Evolutionary conservation across 2,329 filamentous ascomycete genomes (phyloP), one percentile per base, ranked within the genome.

Genomic region (Colletotrichum sp.): DNA sequence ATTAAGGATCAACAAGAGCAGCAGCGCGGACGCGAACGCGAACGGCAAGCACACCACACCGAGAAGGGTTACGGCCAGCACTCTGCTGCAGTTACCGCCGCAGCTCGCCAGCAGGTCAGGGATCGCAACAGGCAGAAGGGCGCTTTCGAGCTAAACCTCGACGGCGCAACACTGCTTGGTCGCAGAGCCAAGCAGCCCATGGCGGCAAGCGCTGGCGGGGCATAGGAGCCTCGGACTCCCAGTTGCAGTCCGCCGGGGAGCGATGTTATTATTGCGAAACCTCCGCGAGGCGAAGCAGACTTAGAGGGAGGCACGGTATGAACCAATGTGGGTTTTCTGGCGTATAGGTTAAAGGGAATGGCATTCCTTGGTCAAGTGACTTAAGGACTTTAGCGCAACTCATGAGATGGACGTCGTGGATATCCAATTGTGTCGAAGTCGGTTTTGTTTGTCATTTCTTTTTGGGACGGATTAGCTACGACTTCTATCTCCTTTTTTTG

Each of bases 71-170:
- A 98, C 80, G 96, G 96, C 3, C 96, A 98, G 82, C 96, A 98
- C 82, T 96, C 94, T 69, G 92, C 96, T 1, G 89, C 94, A 2
- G 94, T 98, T 0, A 95, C 96, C 0, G 93, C 95, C 0, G 96
- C 96, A 0, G 96, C 95, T 5, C 93, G 94, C 80, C 93, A 95
- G 81, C 95, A 95, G 81, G 95, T 97, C 7, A 87, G 89, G 55
- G 92, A 93, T 60, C 89, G 91, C 36, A 90, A 92, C 73, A 90
- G 89, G 78, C 92, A 94, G 79, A 95, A 93, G 84, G 96, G 95
- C 36, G 93, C 94, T 0, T 99, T 99, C 79, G 97, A 99, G 85
- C 90, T 99, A 63, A 98, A 93, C 82, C 87, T 99, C 49, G 95
- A 98, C 79, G 97, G 97, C 72, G 95, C 97, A 2, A 99, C 96